Evolutionary conservation across 306 rosid species (phyloP).

Genomic region (Lablab purpureus): DNA sequence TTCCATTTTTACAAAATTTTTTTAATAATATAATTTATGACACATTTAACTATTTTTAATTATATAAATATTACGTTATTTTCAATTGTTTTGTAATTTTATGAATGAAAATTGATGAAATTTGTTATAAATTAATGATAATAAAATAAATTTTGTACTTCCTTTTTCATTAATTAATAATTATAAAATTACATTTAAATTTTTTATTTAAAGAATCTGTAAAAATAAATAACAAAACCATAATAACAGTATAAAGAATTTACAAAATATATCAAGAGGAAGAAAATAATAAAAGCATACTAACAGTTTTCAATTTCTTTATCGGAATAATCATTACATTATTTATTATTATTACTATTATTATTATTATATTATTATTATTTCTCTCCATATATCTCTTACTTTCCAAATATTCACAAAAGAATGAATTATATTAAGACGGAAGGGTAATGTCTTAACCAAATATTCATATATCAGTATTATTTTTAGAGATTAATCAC

Average conservation of each 20-base stretch:
- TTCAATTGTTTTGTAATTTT: too few relatives aligned
- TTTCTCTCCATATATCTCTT: neutral
- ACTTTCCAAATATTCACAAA: neutral
- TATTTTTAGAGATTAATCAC: too few relatives aligned
- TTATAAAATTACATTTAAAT: neutral
- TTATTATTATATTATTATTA: neutral
- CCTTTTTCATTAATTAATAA: too few relatives aligned
- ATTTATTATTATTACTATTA: too few relatives aligned
- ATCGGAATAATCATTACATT: neutral
- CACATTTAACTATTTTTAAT: too few relatives aligned
- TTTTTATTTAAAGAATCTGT: neutral
- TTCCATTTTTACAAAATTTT: too few relatives aligned
- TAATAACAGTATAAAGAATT: neutral
- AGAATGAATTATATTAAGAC: neutral
- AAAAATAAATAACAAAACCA: neutral
- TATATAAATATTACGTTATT: too few relatives aligned
- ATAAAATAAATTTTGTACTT: too few relatives aligned
- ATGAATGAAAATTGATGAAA: too few relatives aligned
- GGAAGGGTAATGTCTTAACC: neutral
- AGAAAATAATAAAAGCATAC: too few relatives aligned
- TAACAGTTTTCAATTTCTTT: neutral
- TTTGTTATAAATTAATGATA: too few relatives aligned
- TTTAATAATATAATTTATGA: too few relatives aligned
- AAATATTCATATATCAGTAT: neutral
- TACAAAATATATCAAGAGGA: neutral